phyloP scores from a whole-genome alignment of 2,329 filamentous ascomycete genomes.

The Exophiala dermatitidis region DNA sequence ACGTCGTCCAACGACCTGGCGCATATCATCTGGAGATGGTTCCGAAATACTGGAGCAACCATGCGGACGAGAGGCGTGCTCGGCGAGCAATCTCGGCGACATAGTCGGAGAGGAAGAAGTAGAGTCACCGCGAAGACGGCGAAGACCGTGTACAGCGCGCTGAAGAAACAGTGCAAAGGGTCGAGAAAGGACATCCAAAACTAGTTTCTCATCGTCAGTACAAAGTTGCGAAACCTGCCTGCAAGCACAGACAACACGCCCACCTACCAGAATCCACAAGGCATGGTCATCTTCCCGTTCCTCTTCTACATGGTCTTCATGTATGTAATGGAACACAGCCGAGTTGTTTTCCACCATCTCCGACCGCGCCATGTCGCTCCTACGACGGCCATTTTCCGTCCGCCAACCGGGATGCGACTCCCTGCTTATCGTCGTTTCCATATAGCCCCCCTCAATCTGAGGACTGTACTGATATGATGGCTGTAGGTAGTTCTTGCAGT shows the following conservation, averaged over 20 bases:
- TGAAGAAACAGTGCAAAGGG: constrained; percentile 48
- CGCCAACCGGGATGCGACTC: constrained; percentile 12
- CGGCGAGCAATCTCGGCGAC: constrained; percentile 39
- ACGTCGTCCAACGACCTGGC: constrained; percentile 26
- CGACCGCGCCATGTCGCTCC: constrained; percentile 7
- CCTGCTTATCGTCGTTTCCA: constrained; percentile 5
- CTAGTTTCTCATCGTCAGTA: constrained; percentile 9
- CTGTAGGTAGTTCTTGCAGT: constrained; percentile 16
- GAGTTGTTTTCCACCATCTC: constrained; percentile 21
- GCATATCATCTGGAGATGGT: constrained; percentile 26
- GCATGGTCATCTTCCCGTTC: constrained; percentile 35
- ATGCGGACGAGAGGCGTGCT: constrained; percentile 27
- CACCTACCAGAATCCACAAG: constrained; percentile 38
- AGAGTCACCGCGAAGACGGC: constrained; percentile 46
- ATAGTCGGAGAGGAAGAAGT: constrained; percentile 49
- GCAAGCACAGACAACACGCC: background rate
- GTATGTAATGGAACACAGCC: constrained; percentile 21
- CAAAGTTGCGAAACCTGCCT: background rate
- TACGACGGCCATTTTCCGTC: constrained; percentile 1
- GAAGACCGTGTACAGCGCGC: constrained; percentile 49
- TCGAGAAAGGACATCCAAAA: constrained; percentile 38
- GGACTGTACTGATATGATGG: constrained; percentile 17
- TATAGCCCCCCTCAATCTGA: constrained; percentile 9
- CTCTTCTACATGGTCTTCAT: constrained; percentile 26
- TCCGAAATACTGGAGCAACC: constrained; percentile 22